Evolutionary conservation across 169 alveolate species (phyloP), one percentile per base, ranked within the genome.

Genomic region (Cardiosporidium cionae): DNA sequence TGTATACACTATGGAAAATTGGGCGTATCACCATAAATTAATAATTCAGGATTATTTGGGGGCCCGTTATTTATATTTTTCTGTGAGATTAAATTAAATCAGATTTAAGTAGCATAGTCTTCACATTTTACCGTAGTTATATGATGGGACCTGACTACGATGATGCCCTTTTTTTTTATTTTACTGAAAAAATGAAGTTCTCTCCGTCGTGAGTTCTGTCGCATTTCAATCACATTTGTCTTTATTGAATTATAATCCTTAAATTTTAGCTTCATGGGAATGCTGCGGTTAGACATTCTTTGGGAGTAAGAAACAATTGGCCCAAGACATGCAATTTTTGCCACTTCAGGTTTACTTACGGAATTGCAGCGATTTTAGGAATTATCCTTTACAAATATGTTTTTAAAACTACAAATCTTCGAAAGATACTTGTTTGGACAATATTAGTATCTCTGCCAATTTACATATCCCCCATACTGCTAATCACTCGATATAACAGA

Each of bases 161-260:
- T 32, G 97, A 95, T 71, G 96, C 98, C 0, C 88, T 95, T 87
- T 94, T 95, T 84, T 97, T 91, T 84, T 97, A 84, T 79, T 90
- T 92, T 67, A 93, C 98, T 2, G 91, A 92, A 77, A 91, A 86
- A 27, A 85, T 96, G 67, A 91, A 95, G 7, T 94, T 95, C 76
- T 83, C 91, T 28, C 97, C 98, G 25, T 86, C 93, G 58, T 44
- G n/a, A 16, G 16, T 16, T 16, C 16, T 44, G 16, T 44, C n/a
- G 58, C 58, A 44, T 16, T 16, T n/a, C n/a, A 44, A 16, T 44
- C 16, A 44, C 16, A 44, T 44, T 44, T 16, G n/a, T n/a, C n/a
- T 44, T n/a, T 16, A 44, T 44, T 16, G n/a, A n/a, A n/a, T n/a
- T n/a, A n/a, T n/a, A n/a, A n/a, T n/a, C n/a, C n/a, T n/a, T 44